A percentile compares a stretch with the other conserved stretches of the same genome.
phyloP scores from a whole-genome alignment of 352 stramenopile genomes.

The Pythium brassicae region DNA sequence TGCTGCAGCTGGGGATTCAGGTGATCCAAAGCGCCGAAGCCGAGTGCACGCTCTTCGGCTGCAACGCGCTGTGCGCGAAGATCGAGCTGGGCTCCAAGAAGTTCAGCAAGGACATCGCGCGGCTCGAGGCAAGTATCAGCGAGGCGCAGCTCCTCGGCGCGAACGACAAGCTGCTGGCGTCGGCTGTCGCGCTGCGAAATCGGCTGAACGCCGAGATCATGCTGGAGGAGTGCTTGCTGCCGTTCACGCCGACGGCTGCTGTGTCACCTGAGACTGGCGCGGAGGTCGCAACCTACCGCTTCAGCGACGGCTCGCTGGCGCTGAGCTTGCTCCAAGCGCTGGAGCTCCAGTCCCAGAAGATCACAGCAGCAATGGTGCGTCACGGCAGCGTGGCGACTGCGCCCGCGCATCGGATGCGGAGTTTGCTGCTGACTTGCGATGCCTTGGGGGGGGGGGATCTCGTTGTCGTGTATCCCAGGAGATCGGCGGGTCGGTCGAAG shows the following conservation, averaged over 20 bases:
- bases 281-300: slow-evolving; percentile 34
- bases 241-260: slow-evolving; percentile 26
- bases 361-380: slow-evolving; percentile 45
- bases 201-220: slow-evolving; percentile 64
- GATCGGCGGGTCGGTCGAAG: slow-evolving; percentile 31
- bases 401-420: too few species aligned
- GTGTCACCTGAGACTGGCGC: slow-evolving; percentile 20
- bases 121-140: slow-evolving; percentile 55
- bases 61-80: slow-evolving; percentile 53
- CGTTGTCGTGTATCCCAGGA: slow-evolving; percentile 22
- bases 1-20: slow-evolving; percentile 54
- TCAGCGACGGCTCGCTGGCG: slow-evolving; percentile 40
- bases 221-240: slow-evolving; percentile 52
- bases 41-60: slow-evolving; percentile 80
- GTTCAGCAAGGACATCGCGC: slow-evolving; percentile 48
- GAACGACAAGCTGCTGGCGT: slow-evolving; percentile 52
- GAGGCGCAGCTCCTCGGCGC: slow-evolving; percentile 44
- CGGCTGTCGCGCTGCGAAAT: slow-evolving; percentile 39
- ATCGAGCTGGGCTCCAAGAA: slow-evolving; percentile 55
- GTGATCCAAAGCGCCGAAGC: slow-evolving; percentile 71
- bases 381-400: not conserved
- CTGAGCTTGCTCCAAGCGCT: slow-evolving; percentile 65
- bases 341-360: slow-evolving; percentile 48
- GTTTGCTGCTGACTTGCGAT: not conserved
- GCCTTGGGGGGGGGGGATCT: too few species aligned